Evolutionary conservation across 2,329 filamentous ascomycete genomes (phyloP), one percentile per base, ranked within the genome.

Genomic region (Paraphoma sp.): DNA sequence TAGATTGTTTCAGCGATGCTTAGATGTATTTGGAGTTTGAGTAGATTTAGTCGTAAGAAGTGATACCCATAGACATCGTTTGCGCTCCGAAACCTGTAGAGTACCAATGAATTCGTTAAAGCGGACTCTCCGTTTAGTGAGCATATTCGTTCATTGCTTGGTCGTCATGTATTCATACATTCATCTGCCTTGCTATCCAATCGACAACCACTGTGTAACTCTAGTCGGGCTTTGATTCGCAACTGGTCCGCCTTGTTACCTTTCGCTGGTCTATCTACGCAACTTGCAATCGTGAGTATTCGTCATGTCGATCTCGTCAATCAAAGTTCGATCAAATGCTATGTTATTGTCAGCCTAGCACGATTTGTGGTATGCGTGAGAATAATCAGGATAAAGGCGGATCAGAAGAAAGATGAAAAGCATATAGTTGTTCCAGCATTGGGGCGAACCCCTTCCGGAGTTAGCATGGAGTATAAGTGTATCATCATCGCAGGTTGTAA

Each of bases 401-500:
- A 63, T 76, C 73, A 76, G 73, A 69, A 65, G 72, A 76, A 76
- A 76, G 73, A 76, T 76, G 72, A 76, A 76, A 76, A 76, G 73
- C 63, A 64, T 69, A 71, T 69, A 62, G 64, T 68, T 68, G 65
- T 67, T 70, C 60, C 71, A 72, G 68, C 73, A 76, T 72, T 50
- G 68, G 51, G 63, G 63, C 60, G 56, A 61, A 61, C 67, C 68
- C 67, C 70, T 63, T 75, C 70, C 70, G 72, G 38, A 68, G 68
- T 69, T 75, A 76, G 73, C 73, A 76, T 76, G 73, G 71, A 75
- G 66, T 71, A 61, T 70, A 67, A 60, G 70, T 66, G 55, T 63
- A 63, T 69, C 73, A 74, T 76, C 73, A 75, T 69, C 58, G 67
- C 60, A 67, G 50, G 16, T 36, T 30, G 42, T 31, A 44, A 51